Percentiles rank a stretch among this genome's conserved stretches.
These are phyloP conservation scores for Bryopsis sp. DNA, from an alignment of 139 green algal genomes.

Conservation along the genomic window DNA sequence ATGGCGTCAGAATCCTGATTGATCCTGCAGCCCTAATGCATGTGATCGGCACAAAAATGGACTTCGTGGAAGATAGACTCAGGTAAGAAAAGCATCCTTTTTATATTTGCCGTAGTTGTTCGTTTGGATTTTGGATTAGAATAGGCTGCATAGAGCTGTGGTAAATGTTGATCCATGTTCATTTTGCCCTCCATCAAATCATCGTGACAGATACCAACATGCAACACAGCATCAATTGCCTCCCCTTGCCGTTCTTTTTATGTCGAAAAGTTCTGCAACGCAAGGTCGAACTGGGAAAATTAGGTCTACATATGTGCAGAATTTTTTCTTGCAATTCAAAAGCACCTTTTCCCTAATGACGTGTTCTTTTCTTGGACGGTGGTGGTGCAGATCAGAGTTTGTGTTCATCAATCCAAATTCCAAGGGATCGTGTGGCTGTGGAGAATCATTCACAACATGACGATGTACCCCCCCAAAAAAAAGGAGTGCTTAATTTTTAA, in stretches of 20 bases:
- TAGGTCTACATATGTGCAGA: too few relatives aligned
- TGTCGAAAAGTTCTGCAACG: too few relatives aligned
- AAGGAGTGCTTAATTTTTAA: too few relatives aligned
- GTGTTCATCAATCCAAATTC: slow-evolving; percentile 92
- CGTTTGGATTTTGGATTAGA: neutral
- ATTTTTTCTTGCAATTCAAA: too few relatives aligned
- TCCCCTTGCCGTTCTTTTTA: too few relatives aligned
- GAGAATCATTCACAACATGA: slow-evolving; percentile 81
- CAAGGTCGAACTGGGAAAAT: too few relatives aligned
- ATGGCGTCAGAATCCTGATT: slow-evolving; percentile 87
- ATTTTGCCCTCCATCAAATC: too few relatives aligned
- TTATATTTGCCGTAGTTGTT: neutral
- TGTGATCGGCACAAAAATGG: slow-evolving; percentile 92
- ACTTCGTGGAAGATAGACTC: slow-evolving; percentile 84
- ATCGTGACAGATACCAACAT: too few relatives aligned
- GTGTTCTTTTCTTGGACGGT: neutral
- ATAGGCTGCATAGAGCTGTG: slow-evolving; percentile 18
- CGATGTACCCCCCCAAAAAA: too few relatives aligned
- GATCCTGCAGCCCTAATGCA: slow-evolving; percentile 94
- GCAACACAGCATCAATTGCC: too few relatives aligned
- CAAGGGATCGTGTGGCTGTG: slow-evolving; percentile 85
- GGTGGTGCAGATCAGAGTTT: slow-evolving; percentile 67
- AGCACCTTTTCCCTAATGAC: too few relatives aligned
- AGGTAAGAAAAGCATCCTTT: slow-evolving; percentile 33
- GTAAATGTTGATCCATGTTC: too few relatives aligned